Evolutionary conservation across 768 basidiomycete genomes (phyloP).

Genomic region (Kwoniella heveanensis): DNA sequence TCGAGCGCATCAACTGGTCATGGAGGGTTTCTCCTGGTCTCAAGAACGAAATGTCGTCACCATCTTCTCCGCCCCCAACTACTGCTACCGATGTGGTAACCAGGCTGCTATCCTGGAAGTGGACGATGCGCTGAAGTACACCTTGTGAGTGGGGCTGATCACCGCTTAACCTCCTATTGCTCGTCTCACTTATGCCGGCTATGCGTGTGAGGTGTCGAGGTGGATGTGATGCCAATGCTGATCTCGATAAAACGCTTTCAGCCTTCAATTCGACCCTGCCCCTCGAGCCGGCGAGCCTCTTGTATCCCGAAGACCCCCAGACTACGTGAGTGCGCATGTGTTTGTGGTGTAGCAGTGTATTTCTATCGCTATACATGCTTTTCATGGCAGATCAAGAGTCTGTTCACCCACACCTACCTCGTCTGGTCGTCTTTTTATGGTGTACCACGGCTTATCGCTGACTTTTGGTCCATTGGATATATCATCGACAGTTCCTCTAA

Average conservation of each 20-base stretch:
- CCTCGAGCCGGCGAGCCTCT: constrained; percentile 97
- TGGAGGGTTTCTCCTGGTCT: constrained; percentile 69
- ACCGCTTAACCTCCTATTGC: too few species aligned
- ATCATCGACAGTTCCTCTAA: constrained; percentile 6
- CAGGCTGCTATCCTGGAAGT: constrained; percentile 99
- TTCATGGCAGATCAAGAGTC: too few species aligned
- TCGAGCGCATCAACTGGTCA: constrained; percentile 90
- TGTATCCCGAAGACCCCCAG: constrained; percentile 65
- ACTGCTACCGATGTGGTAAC: constrained; percentile 99
- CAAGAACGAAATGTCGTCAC: constrained; percentile 99
- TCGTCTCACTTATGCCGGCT: neutral
- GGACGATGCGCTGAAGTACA: constrained; percentile 65
- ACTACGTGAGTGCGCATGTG: constrained; percentile 56
- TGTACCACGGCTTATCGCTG: neutral
- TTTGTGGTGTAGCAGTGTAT: too few species aligned
- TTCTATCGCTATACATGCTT: too few species aligned
- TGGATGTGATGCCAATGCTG: constrained; percentile 7
- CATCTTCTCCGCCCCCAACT: constrained; percentile 99
- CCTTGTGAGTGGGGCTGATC: constrained; percentile 57
- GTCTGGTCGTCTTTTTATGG: neutral
- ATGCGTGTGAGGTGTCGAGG: neutral
- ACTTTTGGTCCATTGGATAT: neutral
- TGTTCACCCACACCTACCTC: too few species aligned
- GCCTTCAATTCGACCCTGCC: constrained; percentile 99
- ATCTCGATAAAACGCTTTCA: constrained; percentile 53